Conservation (phyloP, 2,329 filamentous ascomycete genomes). For the Fusarium miscanthi region DNA sequence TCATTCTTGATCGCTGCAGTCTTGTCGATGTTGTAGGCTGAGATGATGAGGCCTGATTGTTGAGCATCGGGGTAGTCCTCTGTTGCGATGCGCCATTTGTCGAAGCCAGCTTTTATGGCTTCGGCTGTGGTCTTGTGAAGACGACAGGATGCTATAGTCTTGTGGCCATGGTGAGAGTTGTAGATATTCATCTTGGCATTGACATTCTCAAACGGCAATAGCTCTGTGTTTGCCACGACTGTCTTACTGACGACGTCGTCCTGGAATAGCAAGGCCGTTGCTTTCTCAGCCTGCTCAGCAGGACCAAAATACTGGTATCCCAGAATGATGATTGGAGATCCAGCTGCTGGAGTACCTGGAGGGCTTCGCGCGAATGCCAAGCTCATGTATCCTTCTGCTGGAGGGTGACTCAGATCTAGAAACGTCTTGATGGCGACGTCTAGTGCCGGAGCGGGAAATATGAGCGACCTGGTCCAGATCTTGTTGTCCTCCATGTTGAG, state of each 20-base stretch:
- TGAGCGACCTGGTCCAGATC: slow-evolving; percentile 48
- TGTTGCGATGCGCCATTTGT: slow-evolving; percentile 41
- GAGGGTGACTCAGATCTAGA: slow-evolving; percentile 26
- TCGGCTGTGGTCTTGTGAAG: slow-evolving; percentile 23
- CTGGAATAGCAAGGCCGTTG: slow-evolving; percentile 28
- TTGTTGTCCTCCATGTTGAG: slow-evolving; percentile 46
- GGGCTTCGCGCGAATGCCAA: slow-evolving; percentile 47
- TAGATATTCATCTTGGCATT: slow-evolving; percentile 40
- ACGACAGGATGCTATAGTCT: slow-evolving; percentile 42
- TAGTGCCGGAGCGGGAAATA: slow-evolving; percentile 45
- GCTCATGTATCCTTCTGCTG: slow-evolving; percentile 23
- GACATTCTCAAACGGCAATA: slow-evolving; percentile 33
- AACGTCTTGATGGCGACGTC: slow-evolving; percentile 38
- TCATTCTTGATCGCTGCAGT: background rate
- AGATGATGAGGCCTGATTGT: slow-evolving; percentile 27
- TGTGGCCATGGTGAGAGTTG: slow-evolving; percentile 47
- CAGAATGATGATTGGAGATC: slow-evolving; percentile 46
- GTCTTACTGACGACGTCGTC: slow-evolving; percentile 30
- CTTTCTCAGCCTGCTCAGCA: slow-evolving; percentile 37
- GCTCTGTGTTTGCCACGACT: slow-evolving; percentile 37
- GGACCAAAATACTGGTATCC: slow-evolving; percentile 43
- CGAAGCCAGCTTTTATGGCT: slow-evolving; percentile 38
- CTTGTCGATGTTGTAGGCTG: slow-evolving; percentile 27
- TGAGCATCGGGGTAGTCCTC: slow-evolving; percentile 30
- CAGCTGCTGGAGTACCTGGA: slow-evolving; percentile 44